Conservation (phyloP, 352 stramenopile genomes). For the Phytophthora multivora region DNA sequence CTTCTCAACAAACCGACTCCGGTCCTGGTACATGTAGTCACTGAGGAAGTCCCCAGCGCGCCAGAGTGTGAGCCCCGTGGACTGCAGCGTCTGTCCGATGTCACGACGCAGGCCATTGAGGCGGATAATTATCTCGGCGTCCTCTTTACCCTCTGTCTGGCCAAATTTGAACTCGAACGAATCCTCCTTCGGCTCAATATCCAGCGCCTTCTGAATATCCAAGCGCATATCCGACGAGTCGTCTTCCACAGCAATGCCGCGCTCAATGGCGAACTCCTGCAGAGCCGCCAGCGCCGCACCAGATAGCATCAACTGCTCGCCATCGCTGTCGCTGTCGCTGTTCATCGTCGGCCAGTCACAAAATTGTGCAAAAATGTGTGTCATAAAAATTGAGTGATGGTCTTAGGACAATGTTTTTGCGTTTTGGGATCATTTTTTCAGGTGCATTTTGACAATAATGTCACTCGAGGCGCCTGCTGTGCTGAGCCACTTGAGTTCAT, state of each 20-base stretch:
- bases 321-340: constrained; percentile 42
- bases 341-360: constrained; percentile 35
- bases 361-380: constrained; percentile 1
- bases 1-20: constrained; percentile 36
- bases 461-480: constrained; percentile 32
- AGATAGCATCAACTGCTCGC: constrained; percentile 51
- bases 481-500: constrained; percentile 51
- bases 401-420: neutral
- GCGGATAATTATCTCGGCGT: constrained; percentile 49
- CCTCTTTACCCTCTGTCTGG: constrained; percentile 14
- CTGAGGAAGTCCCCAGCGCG: constrained; percentile 64
- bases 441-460: too few species aligned
- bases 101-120: constrained; percentile 61
- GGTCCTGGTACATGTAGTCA: constrained; percentile 59
- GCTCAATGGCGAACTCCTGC: constrained; percentile 61
- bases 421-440: neutral
- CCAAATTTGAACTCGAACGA: constrained; percentile 63
- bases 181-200: constrained; percentile 66
- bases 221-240: constrained; percentile 46
- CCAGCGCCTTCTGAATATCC: constrained; percentile 63
- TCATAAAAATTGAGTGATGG: too few species aligned
- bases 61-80: constrained; percentile 67
- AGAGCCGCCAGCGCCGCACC: constrained; percentile 47
- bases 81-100: constrained; percentile 68
- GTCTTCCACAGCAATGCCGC: constrained; percentile 49